phyloP scores from a whole-genome alignment of 352 stramenopile genomes.

The Discostella stelligera region DNA sequence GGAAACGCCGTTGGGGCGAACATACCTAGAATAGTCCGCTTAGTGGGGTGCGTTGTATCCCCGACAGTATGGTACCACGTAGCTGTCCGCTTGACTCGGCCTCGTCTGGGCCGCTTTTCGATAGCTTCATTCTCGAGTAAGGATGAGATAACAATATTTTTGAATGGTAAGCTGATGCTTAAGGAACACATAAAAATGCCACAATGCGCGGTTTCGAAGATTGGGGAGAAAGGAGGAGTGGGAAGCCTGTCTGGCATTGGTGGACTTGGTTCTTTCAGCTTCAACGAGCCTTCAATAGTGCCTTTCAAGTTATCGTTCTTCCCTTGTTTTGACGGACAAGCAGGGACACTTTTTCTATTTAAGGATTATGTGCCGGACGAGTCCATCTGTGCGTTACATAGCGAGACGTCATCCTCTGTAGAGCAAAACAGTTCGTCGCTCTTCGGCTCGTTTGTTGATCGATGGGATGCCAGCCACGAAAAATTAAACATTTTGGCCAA shows the following conservation, averaged over 20 bases:
- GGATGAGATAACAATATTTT: slow-evolving; percentile 74
- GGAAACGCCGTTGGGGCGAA: background rate
- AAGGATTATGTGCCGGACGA: slow-evolving; percentile 71
- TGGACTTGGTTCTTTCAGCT: slow-evolving; percentile 13
- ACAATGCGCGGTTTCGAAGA: slow-evolving; percentile 25
- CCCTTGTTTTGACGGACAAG: slow-evolving; percentile 70
- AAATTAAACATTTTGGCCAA: slow-evolving; percentile 45
- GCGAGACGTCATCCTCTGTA: slow-evolving; percentile 35
- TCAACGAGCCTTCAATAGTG: slow-evolving; percentile 8
- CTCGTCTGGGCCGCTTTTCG: slow-evolving; percentile 63
- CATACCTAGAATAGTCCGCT: slow-evolving; percentile 37
- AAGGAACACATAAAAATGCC: slow-evolving; percentile 71
- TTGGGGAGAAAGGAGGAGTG: background rate
- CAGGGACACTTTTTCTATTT: slow-evolving; percentile 75
- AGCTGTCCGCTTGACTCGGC: slow-evolving; percentile 62
- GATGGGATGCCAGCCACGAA: slow-evolving; percentile 37
- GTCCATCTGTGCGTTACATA: slow-evolving; percentile 63
- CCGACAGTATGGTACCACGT: slow-evolving; percentile 79
- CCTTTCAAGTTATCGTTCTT: slow-evolving; percentile 57
- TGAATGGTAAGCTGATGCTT: slow-evolving; percentile 81
- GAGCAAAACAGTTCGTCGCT: slow-evolving; percentile 15
- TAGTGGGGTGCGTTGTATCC: slow-evolving; percentile 65
- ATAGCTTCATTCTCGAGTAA: slow-evolving; percentile 42
- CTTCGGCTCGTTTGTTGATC: slow-evolving; percentile 46
- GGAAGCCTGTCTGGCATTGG: background rate